Conservation (phyloP, 164 flowering plant genomes). For the Protea cynaroides region DNA sequence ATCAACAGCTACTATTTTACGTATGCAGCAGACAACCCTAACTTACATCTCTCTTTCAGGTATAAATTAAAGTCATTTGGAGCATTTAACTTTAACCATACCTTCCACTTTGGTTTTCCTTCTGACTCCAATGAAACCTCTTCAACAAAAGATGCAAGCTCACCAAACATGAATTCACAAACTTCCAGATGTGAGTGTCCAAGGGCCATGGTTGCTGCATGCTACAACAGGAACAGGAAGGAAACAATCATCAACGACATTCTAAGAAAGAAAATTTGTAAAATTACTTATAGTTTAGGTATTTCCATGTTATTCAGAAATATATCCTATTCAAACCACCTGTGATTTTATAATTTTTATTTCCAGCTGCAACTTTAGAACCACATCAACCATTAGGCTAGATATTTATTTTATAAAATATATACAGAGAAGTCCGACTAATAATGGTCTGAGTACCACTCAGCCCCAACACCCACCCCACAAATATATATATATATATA, state of each 20-base stretch:
- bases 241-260: background rate
- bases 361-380: too few species aligned
- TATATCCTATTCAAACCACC: background rate
- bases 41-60: background rate
- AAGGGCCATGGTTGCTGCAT: conserved; percentile 96
- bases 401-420: too few species aligned
- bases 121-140: conserved; percentile 88
- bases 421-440: too few species aligned
- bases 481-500: too few species aligned
- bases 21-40: background rate
- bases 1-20: background rate
- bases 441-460: too few species aligned
- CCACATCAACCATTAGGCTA: too few species aligned
- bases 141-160: conserved; percentile 80
- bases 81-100: conserved; percentile 21
- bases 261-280: background rate
- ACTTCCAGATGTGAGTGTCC: conserved; percentile 94
- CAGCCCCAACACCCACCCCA: too few species aligned
- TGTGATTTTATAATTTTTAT: too few species aligned
- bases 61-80: background rate
- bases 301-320: too few species aligned
- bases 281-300: background rate
- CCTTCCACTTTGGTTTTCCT: conserved; percentile 99
- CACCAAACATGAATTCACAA: conserved; percentile 86
- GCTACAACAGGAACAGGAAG: conserved; percentile 36